Conservation (phyloP, 1,284 basidiomycete species). For the Apiotrichum gracile region DNA sequence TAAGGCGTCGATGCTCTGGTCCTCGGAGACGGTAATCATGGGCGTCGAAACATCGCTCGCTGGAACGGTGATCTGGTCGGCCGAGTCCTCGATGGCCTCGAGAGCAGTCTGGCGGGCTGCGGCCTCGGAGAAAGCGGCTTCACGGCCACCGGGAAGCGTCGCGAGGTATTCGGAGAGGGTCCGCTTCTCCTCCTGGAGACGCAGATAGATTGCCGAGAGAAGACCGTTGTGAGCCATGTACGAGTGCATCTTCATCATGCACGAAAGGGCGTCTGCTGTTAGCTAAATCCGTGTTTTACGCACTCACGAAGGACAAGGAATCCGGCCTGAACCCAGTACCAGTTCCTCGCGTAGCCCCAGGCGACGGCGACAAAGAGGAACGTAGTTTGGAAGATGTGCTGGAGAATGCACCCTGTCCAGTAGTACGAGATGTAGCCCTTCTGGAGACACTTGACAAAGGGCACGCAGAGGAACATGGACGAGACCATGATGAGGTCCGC, state of each 20-base stretch:
- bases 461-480: conserved; percentile 68
- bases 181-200: conserved; percentile 32
- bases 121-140: conserved; percentile 36
- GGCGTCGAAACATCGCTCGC: conserved; percentile 23
- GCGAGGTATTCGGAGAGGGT: conserved; percentile 33
- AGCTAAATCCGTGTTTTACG: neutral
- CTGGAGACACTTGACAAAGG: conserved; percentile 70
- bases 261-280: conserved; percentile 38
- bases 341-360: conserved; percentile 58
- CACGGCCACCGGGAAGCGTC: conserved; percentile 32
- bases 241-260: conserved; percentile 65
- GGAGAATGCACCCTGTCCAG: conserved; percentile 65
- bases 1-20: neutral
- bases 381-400: conserved; percentile 68
- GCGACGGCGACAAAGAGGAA: conserved; percentile 63
- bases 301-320: conserved; percentile 74
- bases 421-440: conserved; percentile 73
- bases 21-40: conserved; percentile 55
- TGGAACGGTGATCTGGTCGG: conserved; percentile 28
- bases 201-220: conserved; percentile 56
- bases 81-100: conserved; percentile 32
- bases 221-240: conserved; percentile 87
- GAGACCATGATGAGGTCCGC: conserved; percentile 76
- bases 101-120: conserved; percentile 22
- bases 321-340: conserved; percentile 98